These are phyloP conservation scores for Podospora pseudopauciseta DNA, from an alignment of 495 filamentous ascomycete species.

Conservation along the genomic window DNA sequence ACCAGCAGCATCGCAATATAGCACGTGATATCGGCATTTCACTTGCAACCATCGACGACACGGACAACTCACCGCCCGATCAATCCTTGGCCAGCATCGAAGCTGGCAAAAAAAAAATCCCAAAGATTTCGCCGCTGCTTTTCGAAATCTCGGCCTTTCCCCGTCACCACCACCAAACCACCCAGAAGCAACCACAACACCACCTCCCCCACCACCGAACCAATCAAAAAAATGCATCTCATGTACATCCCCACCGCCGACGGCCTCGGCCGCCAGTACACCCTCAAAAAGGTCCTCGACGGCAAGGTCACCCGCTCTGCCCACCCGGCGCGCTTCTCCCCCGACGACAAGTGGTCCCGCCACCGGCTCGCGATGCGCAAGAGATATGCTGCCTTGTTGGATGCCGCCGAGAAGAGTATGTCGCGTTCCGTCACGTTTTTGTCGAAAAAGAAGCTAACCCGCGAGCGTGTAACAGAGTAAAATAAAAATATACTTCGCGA, in stretches of 20 bases:
- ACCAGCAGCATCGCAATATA: too few species aligned
- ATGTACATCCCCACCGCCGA: slow-evolving; percentile 77
- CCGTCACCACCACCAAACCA: not conserved
- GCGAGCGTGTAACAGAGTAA: not conserved
- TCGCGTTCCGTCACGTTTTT: slow-evolving; percentile 10
- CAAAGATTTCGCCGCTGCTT: not conserved
- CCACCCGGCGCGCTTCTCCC: slow-evolving; percentile 94
- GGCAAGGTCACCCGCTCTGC: slow-evolving; percentile 89
- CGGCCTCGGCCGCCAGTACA: slow-evolving; percentile 72
- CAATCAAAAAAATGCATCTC: slow-evolving; percentile 60
- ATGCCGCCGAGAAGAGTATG: slow-evolving; percentile 66
- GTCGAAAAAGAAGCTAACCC: too few species aligned
- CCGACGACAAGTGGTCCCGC: slow-evolving; percentile 95
- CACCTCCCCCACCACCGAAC: not conserved
- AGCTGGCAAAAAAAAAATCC: not conserved
- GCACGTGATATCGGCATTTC: too few species aligned
- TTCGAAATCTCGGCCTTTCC: not conserved
- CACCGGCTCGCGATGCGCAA: slow-evolving; percentile 91
- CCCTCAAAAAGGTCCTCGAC: slow-evolving; percentile 73
- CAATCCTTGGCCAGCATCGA: not conserved
- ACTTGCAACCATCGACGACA: too few species aligned
- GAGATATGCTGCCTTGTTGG: slow-evolving; percentile 81
- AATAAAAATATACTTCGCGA: too few species aligned
- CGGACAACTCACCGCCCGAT: not conserved
- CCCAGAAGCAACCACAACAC: not conserved